Base-by-base conservation (phyloP, 2,329 filamentous ascomycete genomes). In the Alternaria sp. region DNA sequence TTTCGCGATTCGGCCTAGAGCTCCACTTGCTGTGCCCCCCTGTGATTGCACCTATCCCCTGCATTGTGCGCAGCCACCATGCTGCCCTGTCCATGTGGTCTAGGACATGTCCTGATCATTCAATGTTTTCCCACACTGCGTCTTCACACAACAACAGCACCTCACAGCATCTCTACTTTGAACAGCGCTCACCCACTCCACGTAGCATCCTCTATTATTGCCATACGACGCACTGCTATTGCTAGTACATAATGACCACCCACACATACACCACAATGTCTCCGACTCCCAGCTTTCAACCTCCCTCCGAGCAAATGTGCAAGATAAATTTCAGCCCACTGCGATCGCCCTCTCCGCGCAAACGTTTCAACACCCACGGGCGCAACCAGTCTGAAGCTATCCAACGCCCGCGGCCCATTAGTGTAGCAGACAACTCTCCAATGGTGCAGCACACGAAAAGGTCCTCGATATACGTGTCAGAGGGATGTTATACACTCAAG, bases 401-500 rank as follows among this genome's bases (percentile, higher is more conserved):
- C 23, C 64, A 54, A 43, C 67, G 69, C 21, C 61, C 68, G 49
- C 68, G 70, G 17, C 67, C 69, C 13, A 67, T 73, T 25, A 71
- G 66, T 49, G 62, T 71, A 11, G 50, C 57, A n/a, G 54, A 50
- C 17, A 55, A 54, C 50, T 60, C 64, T 3, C 51, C 65, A 40
- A 66, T 68, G 61, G 64, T 64, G 12, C 56, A 62, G 40, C 71
- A 69, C 56, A 66, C 50, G 59, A 72, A 73, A 52, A 59, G 69
- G n/a, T 66, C 69, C 11, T 74, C 71, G 49, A 72, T 74, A 45
- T 74, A 73, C 61, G 71, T 74, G 19, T 73, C 71, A 28, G 70
- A 73, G 55, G 71, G 70, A 23, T 17, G 70, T 69, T 45, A 66
- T 36, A 36, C 32, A 71, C 13, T 64, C 71, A 30, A 70, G 52